Base-by-base conservation (phyloP, 148 eudicot genomes). In the Amaranthus cruentus region DNA sequence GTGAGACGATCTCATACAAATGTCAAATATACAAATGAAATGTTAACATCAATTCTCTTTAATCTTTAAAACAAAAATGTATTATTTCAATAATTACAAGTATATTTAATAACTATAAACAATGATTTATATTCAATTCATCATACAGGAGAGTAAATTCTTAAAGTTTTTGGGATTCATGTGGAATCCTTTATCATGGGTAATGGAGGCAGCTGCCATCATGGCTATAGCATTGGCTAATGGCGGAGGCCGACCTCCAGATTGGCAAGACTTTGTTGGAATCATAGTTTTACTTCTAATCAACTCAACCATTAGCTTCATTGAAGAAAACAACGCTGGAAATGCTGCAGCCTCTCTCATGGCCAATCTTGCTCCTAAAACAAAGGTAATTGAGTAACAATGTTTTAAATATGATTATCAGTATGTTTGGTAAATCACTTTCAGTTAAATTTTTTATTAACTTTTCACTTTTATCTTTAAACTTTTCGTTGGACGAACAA, bases 171-270 rank as follows among this genome's bases (percentile, higher is more conserved):
- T 91, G 71, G 90, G 91, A 51, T 91, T 88, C 73, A 88, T 88
- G 93, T 91, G 96, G 96, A 91, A 91, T 77, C 96, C 96, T 55
- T 75, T 91, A 21, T 88, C 96, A 85, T 88, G 96, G 96, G 93
- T 88, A 50, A 91, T 91, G 96, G 96, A 88, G 62, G 28, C 49
- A 42, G 96, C 96, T 70, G 96, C 96, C 11, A 74, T 89, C 47
- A 91, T 91, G 93, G 96, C 96, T 60, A 87, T 91, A 59, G 91
- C 47, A 46, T 75, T 91, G 54, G 93, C 91, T 6, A 81, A 88
- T 70, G 93, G 96, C 72, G 92, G 89, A 70, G 96, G 91, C 4
- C 83, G 81, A 61, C 87, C 93, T 50, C 87, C 93, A 18, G 96
- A 91, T 73, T 91, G 88, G 89, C 93, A 81, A 70, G 93, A 88